These are phyloP conservation scores for Tolypocladium ovalisporum DNA, from an alignment of 2,329 filamentous ascomycete genomes.

Conservation along the genomic window DNA sequence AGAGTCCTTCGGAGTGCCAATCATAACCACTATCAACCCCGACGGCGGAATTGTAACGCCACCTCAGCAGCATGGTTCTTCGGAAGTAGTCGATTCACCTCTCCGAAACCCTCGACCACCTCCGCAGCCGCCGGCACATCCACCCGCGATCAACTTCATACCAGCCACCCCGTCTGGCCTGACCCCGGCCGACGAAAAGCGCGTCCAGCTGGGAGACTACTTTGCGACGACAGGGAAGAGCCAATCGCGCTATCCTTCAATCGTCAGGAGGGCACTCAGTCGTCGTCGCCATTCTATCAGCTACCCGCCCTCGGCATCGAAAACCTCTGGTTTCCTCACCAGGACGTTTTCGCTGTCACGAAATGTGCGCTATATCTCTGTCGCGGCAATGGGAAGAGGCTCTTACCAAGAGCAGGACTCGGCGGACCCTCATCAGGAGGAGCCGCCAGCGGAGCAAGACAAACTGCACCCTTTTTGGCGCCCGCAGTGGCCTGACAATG, in stretches of 20 bases:
- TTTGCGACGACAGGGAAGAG: conserved; percentile 36
- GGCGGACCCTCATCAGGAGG: conserved; percentile 30
- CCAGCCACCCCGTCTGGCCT: conserved; percentile 51
- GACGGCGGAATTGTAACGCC: conserved; percentile 38
- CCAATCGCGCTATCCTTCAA: conserved; percentile 34
- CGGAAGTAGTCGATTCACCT: conserved; percentile 49
- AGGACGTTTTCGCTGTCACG: conserved; percentile 45
- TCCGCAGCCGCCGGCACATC: conserved; percentile 36
- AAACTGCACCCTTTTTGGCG: conserved; percentile 53
- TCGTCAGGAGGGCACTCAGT: conserved; percentile 43
- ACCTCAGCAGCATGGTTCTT: conserved; percentile 34
- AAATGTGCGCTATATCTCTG: conserved; percentile 20
- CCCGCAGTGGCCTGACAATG: conserved; percentile 34
- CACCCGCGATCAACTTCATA: conserved; percentile 44
- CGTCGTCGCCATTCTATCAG: conserved; percentile 33
- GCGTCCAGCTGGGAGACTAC: conserved; percentile 41
- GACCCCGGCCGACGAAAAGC: conserved; percentile 43
- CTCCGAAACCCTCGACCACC: conserved; percentile 51
- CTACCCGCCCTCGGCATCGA: conserved; percentile 28
- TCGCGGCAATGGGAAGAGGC: conserved; percentile 12
- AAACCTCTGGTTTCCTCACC: conserved; percentile 30
- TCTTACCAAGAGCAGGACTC: conserved; percentile 15
- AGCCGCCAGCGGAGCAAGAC: conserved; percentile 37
- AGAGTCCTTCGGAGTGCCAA: conserved; percentile 18
- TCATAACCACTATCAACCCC: conserved; percentile 26